Evolutionary conservation across 2,329 filamentous ascomycete species (phyloP), one percentile per base, ranked within the genome.

Genomic region (Akanthomyces lecanii): DNA sequence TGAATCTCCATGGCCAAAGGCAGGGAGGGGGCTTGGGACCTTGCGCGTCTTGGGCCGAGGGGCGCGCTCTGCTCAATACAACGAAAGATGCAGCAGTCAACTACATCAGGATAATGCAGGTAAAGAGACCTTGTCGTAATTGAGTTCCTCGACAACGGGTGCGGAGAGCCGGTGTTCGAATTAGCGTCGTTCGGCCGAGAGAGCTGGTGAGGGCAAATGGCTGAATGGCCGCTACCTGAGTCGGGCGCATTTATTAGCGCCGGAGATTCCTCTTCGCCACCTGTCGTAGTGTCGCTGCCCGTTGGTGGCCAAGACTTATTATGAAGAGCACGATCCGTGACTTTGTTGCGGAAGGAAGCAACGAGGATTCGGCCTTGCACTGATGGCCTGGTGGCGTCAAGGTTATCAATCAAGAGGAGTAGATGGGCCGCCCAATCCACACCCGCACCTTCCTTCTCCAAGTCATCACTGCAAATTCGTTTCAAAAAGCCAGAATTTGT

Each of bases 1-100:
- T 77, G 75, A 59, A 77, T 74, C 70, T 77, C 75, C 75, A 77
- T 77, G 55, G 42, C 57, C 12, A 23, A 30, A 30, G 5, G 33
- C 36, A 18, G 12, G 38, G 14, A 18, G 12, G 38, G 14, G 25
- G 23, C 25, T 30, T 2, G 23, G 36, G n/a, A 25, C 42, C 55
- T 40, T 51, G 57, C 33, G 44, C 44, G 55, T 58, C 53, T 6
- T n/a, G 38, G 38, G 36, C 52, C 52, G 40, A 5, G 33, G 25
- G 14, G 16, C 25, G 53, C 53, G n/a, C 40, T 45, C 25, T 45
- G 12, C 40, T 56, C 16, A 4, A 33, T 21, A n/a, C 53, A 25
- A 25, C 14, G 42, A 11, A 30, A 1, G 42, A 38, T 38, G 44
- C 21, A 28, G 47, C 36, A 25, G 33, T 25, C 48, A 52, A 48